Conservation (phyloP, 2,329 filamentous ascomycete genomes). For the Botrytis deweyae region DNA sequence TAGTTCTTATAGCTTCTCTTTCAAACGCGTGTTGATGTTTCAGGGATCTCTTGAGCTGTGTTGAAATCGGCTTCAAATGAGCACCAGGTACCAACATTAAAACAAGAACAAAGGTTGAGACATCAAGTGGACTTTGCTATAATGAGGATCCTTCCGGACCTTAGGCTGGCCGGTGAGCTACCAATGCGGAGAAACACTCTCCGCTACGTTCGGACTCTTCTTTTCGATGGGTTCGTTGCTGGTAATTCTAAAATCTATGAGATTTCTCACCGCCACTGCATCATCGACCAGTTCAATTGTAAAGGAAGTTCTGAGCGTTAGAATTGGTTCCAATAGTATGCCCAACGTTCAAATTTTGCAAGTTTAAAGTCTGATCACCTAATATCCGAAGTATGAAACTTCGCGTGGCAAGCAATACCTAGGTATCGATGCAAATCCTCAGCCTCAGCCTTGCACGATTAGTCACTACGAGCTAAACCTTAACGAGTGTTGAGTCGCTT, state of each 20-base stretch:
- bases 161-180: neutral
- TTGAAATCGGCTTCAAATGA: neutral
- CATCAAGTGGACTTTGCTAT: neutral
- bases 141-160: neutral
- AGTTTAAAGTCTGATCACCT: neutral
- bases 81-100: neutral
- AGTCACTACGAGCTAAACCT: neutral
- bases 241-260: neutral
- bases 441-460: conserved; percentile 1
- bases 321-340: neutral
- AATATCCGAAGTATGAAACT: neutral
- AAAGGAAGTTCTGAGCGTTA: neutral
- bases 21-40: neutral
- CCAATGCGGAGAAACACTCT: conserved; percentile 5
- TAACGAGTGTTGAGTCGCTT: conserved; percentile 6
- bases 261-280: neutral
- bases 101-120: neutral
- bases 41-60: neutral
- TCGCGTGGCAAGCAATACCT: neutral
- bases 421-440: neutral
- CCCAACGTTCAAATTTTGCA: neutral
- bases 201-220: neutral
- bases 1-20: neutral
- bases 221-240: neutral
- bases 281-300: neutral